phyloP scores from a whole-genome alignment of 2,329 filamentous ascomycete genomes.

The Xylaria sp. region DNA sequence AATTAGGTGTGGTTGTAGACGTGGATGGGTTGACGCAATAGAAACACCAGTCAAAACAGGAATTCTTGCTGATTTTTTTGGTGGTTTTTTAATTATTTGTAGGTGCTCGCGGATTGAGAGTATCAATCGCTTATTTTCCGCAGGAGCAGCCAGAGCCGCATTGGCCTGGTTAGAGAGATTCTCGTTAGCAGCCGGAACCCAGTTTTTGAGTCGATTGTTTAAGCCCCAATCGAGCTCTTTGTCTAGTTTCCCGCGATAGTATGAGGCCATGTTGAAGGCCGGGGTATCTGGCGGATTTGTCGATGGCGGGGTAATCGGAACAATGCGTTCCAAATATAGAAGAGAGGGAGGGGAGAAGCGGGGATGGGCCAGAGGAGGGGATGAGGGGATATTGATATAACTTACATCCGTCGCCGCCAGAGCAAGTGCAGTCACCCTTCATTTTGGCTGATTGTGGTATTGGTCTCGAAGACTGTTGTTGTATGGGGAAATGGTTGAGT shows the following conservation, averaged over 20 bases:
- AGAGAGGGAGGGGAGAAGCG: neutral
- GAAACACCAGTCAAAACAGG: slow-evolving; percentile 19
- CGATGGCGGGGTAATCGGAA: slow-evolving; percentile 24
- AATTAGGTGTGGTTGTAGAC: slow-evolving; percentile 5
- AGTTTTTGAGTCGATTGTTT: neutral
- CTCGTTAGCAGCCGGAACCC: slow-evolving; percentile 16
- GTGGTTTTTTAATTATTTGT: neutral
- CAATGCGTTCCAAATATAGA: slow-evolving; percentile 4
- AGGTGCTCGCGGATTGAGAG: slow-evolving; percentile 14
- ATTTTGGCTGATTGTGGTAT: slow-evolving; percentile 39
- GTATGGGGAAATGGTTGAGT: slow-evolving; percentile 5
- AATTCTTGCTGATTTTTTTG: neutral
- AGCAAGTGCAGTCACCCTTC: slow-evolving; percentile 45
- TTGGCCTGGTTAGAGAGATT: slow-evolving; percentile 31
- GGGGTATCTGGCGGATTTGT: too few relatives aligned
- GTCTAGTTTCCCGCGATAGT: neutral
- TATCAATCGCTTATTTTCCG: slow-evolving; percentile 41
- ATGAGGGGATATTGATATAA: neutral
- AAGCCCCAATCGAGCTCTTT: neutral
- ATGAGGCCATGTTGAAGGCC: neutral
- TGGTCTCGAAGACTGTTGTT: slow-evolving; percentile 20
- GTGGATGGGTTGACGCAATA: slow-evolving; percentile 11
- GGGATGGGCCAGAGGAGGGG: neutral
- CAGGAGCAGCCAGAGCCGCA: slow-evolving; percentile 44
- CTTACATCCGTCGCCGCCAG: slow-evolving; percentile 42